These are phyloP conservation scores for Malus domestica DNA, from an alignment of 306 rosid genomes.

Conservation along the genomic window ASM211411v1 NC_041790.1:26535001-26535500, in stretches of 20 bases:
- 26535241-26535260: background rate
- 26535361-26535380: background rate
- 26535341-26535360: background rate
- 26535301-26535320: background rate
- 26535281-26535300: too few relatives aligned
- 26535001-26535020: background rate
- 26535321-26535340: background rate
- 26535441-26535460: conserved; percentile 83
- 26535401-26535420: conserved; percentile 69
- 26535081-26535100: background rate
- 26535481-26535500: conserved; percentile 51
- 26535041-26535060: background rate
- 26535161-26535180: background rate
- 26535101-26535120: background rate
- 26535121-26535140: background rate
- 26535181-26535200: background rate
- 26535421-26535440: conserved; percentile 49
- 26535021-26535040: background rate
- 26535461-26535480: conserved; percentile 72
- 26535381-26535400: conserved; percentile 93
- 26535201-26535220: background rate
- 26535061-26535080: background rate
- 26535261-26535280: too few relatives aligned
- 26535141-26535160: background rate
- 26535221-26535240: background rate